phyloP scores from a whole-genome alignment of 2,329 filamentous ascomycete species.

The Basipetospora sp. region DNA sequence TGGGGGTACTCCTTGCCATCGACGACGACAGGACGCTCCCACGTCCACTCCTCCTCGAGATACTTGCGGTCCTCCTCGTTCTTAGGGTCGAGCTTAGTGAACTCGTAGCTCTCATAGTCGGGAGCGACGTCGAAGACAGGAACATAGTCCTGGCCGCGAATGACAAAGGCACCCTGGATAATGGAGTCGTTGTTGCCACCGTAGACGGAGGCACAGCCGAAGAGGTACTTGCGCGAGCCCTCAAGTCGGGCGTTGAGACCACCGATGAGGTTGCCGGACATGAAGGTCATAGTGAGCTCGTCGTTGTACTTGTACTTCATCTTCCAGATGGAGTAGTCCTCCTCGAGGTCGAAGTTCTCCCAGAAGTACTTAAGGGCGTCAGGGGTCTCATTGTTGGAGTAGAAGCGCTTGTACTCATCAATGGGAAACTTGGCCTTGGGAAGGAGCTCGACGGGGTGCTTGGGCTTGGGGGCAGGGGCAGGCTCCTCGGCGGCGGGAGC shows the following conservation, averaged over 20 bases:
- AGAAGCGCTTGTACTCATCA: constrained; percentile 97
- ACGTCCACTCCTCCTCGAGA: constrained; percentile 76
- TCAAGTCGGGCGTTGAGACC: constrained; percentile 97
- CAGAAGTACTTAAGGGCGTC: constrained; percentile 93
- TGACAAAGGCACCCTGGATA: constrained; percentile 83
- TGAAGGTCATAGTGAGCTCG: constrained; percentile 93
- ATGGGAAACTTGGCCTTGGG: constrained; percentile 66
- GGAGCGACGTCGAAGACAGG: constrained; percentile 94
- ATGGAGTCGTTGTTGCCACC: constrained; percentile 77
- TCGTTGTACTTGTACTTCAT: constrained; percentile 98
- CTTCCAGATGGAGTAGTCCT: constrained; percentile 94
- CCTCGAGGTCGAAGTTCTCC: constrained; percentile 84
- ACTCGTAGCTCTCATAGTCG: constrained; percentile 90
- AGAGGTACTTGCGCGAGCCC: constrained; percentile 94
- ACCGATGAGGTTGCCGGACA: constrained; percentile 96
- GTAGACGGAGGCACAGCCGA: constrained; percentile 80
- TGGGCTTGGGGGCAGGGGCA: constrained; percentile 64
- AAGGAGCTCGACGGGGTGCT: constrained; percentile 86
- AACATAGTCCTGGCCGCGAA: constrained; percentile 75
- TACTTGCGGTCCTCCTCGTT: constrained; percentile 75
- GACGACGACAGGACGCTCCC: constrained; percentile 70
- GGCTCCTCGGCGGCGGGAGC: constrained; percentile 25
- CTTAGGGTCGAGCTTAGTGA: constrained; percentile 86
- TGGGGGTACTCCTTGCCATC: constrained; percentile 79
- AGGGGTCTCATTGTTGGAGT: constrained; percentile 86